phyloP scores from a whole-genome alignment of 345 rosid species.

The Corchorus capsularis region DNA sequence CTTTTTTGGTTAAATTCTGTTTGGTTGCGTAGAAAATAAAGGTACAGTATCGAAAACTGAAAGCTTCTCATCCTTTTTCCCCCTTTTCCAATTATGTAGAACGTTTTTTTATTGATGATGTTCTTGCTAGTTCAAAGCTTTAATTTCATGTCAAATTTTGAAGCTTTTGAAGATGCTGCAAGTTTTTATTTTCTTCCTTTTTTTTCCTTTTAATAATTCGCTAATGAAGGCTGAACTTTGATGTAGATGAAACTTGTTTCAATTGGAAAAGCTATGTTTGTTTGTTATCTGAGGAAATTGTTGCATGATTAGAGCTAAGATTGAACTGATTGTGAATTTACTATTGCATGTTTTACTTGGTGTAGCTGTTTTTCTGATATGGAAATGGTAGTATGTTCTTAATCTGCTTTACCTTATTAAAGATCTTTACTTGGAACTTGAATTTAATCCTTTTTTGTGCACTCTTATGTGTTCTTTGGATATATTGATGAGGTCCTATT shows the following conservation, averaged over 20 bases:
- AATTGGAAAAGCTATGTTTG: background rate
- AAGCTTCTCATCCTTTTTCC: background rate
- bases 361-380: background rate
- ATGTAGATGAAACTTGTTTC: background rate
- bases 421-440: slow-evolving; percentile 8
- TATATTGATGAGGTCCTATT: no score
- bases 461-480: background rate
- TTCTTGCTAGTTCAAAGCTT: background rate
- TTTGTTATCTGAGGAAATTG: background rate
- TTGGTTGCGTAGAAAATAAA: background rate
- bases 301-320: background rate
- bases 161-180: background rate
- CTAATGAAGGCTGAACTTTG: background rate
- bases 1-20: background rate
- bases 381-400: background rate
- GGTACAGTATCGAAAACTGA: background rate
- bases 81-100: background rate
- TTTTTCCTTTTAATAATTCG: no score
- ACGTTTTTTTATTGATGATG: background rate
- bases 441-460: background rate
- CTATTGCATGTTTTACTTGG: background rate
- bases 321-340: background rate
- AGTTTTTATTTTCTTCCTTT: background rate
- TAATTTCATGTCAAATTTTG: background rate
- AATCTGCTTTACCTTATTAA: background rate